Base-by-base conservation (phyloP, 2,329 filamentous ascomycete species). In the Monilinia fructicola region DNA sequence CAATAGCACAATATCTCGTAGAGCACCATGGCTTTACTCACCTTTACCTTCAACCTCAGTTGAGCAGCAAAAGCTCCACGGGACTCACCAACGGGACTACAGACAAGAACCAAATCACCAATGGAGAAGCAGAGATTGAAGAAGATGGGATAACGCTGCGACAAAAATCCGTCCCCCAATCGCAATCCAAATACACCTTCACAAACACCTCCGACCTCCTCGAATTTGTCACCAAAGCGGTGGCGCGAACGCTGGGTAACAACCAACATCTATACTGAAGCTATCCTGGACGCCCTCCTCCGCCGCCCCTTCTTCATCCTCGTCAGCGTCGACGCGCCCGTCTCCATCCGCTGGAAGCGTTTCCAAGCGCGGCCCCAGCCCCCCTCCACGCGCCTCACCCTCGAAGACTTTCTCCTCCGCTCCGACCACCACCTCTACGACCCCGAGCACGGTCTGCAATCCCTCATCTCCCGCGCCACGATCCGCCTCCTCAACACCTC, bases 271-370 rank as follows among this genome's bases (percentile, higher is more conserved):
- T 86, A 88, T 80, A 87, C 88, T 71, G 90, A 93, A 72, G 77
- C 78, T 3, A 85, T 89, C 10, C 84, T 97, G 5, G 91, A 97
- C 73, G 83, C 87, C 31, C 87, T 97, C 61, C 81, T 88, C 68
- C 84, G 89, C 26, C 86, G 95, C 10, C 95, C 95, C 0, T 97
- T 97, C 81, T 98, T 98, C 82, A 84, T 99, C 60, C 86, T 98
- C 44, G 82, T 99, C 74, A 94, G 92, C 77, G 88, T 98, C 58
- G 94, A 98, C 78, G 94, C 93, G 5, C 95, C 95, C 1, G 84
- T 97, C 55, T 90, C 86, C 60, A 82, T 94, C 54, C 90, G 95
- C 63, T 97, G 92, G 91, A 83, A 85, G 73, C 89, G 95, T 55
- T 93, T 90, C 80, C 87, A 86, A 69, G 78, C 84, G 68, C 83